Conservation (phyloP, 2,329 filamentous ascomycete genomes). For the Fusarium guadeloupense region DNA sequence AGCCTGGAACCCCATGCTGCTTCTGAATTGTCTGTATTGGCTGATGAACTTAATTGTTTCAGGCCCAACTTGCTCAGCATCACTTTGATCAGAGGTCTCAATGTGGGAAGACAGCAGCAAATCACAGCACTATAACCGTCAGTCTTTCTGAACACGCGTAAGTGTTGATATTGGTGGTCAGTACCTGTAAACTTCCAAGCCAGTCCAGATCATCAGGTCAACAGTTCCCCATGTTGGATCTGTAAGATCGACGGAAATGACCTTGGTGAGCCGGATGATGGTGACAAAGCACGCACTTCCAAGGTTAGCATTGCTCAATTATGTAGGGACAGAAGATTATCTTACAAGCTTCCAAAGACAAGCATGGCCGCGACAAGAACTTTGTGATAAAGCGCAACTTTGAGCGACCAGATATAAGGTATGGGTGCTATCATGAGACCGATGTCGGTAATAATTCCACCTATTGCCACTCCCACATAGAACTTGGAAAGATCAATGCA, state of each 20-base stretch:
- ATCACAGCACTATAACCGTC: not conserved
- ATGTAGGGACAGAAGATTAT: accelerated
- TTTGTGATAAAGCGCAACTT: not conserved
- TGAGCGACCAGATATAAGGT: slow-evolving; percentile 3
- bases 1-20: not conserved
- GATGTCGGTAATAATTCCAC: slow-evolving; percentile 6
- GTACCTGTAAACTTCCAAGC: slow-evolving; percentile 6
- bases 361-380: slow-evolving; percentile 3
- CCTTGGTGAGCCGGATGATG: slow-evolving; percentile 3
- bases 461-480: slow-evolving; percentile 9
- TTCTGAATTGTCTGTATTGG: not conserved
- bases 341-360: slow-evolving; percentile 12
- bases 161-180: accelerated
- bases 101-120: not conserved
- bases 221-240: slow-evolving; percentile 12
- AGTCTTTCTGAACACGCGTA: accelerated
- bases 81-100: not conserved
- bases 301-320: not conserved
- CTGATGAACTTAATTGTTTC: not conserved
- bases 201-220: slow-evolving; percentile 6
- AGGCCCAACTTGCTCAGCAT: not conserved
- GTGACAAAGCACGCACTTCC: not conserved
- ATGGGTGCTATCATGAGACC: slow-evolving; percentile 1
- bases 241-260: not conserved
- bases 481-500: slow-evolving; percentile 13